A percentile compares a stretch with the other conserved stretches of the same genome.
Evolutionary conservation across 768 basidiomycete species (phyloP).

Genomic region (Termitomyces sp.): DNA sequence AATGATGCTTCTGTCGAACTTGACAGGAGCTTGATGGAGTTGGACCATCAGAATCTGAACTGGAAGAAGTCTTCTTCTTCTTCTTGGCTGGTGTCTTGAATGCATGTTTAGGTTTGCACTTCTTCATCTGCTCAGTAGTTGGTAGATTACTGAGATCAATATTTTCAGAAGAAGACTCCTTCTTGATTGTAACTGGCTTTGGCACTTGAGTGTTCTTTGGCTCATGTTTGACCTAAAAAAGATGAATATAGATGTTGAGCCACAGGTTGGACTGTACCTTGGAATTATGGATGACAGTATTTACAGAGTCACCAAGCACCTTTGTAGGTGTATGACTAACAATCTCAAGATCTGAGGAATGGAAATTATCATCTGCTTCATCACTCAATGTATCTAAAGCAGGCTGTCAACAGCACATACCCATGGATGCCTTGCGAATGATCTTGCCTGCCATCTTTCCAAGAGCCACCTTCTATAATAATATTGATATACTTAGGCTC

Average conservation of each 20-base stretch:
- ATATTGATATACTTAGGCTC: not conserved
- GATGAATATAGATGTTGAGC: not conserved
- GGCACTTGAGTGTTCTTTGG: not conserved
- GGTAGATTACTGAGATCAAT: not conserved
- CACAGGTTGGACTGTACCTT: not conserved
- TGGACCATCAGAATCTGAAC: not conserved
- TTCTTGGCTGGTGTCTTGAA: not conserved
- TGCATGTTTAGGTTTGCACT: not conserved
- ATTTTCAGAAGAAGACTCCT: not conserved
- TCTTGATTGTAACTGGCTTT: not conserved
- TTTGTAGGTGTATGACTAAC: not conserved
- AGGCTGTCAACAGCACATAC: not conserved
- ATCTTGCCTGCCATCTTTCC: not conserved
- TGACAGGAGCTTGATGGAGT: not conserved
- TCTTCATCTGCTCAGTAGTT: not conserved
- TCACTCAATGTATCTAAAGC: too few relatives aligned
- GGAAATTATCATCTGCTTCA: not conserved
- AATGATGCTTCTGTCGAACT: not conserved
- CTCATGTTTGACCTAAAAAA: not conserved
- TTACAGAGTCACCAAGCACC: not conserved
- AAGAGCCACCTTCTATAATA: not conserved
- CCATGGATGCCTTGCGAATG: not conserved
- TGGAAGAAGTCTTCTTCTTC: not conserved
- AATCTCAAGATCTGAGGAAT: not conserved
- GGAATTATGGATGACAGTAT: not conserved